Evolutionary conservation across 306 rosid genomes (phyloP).

Genomic region (Vigna nakashimae): DNA sequence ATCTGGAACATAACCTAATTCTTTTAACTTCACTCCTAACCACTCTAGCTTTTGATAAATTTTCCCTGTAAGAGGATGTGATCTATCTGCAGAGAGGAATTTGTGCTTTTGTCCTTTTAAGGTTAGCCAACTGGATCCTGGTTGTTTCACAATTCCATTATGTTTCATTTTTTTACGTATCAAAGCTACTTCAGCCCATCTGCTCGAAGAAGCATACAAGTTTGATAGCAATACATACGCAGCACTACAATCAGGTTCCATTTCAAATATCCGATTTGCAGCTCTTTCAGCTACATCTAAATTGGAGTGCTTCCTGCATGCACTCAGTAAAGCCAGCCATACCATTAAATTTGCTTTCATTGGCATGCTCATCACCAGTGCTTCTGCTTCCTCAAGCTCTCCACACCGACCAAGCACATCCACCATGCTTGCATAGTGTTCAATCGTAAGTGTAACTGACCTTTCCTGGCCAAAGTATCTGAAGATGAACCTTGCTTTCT

Average conservation of each 20-base stretch:
- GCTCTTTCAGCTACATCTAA: constrained; percentile 77
- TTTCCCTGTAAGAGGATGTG: constrained; percentile 60
- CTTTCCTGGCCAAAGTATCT: constrained; percentile 51
- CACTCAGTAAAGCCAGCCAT: constrained; percentile 80
- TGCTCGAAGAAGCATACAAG: constrained; percentile 72
- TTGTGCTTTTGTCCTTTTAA: constrained; percentile 63
- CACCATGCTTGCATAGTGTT: constrained; percentile 82
- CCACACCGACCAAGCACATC: constrained; percentile 85
- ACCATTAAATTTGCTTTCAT: constrained; percentile 61
- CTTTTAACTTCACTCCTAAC: constrained; percentile 71
- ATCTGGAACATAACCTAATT: constrained; percentile 76
- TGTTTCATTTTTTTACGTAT: constrained; percentile 72
- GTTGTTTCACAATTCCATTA: constrained; percentile 68
- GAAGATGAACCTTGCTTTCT: constrained; percentile 73
- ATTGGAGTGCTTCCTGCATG: constrained; percentile 68
- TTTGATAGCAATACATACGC: constrained; percentile 79
- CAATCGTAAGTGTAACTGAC: constrained; percentile 55
- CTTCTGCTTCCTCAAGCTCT: constrained; percentile 78
- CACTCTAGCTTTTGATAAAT: constrained; percentile 66
- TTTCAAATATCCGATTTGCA: constrained; percentile 56
- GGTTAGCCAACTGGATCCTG: constrained; percentile 84
- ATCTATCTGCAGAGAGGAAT: constrained; percentile 70
- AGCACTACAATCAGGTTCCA: constrained; percentile 69
- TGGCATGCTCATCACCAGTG: constrained; percentile 62
- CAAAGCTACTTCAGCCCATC: constrained; percentile 73